These are phyloP conservation scores for Colletotrichum cordylinicola DNA, from an alignment of 2,329 filamentous ascomycete genomes.

Conservation along the genomic window DNA sequence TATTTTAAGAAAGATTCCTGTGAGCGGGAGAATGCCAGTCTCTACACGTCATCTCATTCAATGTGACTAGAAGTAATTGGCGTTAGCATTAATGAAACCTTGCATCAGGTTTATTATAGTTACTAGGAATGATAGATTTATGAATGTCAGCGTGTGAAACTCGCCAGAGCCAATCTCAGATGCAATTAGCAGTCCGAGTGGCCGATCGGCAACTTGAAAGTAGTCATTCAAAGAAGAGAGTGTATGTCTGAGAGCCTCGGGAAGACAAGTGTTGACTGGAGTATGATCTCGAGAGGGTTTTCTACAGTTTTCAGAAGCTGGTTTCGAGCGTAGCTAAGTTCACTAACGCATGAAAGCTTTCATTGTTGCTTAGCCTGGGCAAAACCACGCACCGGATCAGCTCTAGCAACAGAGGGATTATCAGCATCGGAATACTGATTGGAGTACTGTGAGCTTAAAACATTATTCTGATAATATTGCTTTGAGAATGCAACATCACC, in stretches of 20 bases:
- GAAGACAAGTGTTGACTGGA: neutral
- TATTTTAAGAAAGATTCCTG: fast-evolving
- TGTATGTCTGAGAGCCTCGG: neutral
- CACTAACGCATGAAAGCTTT: neutral
- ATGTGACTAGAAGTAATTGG: neutral
- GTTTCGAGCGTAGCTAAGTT: neutral
- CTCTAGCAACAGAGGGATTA: neutral
- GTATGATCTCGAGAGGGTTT: neutral
- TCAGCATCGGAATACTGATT: neutral
- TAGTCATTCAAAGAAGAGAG: neutral
- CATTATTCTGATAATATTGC: neutral
- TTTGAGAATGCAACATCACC: neutral
- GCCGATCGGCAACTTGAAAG: neutral
- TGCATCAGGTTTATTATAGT: neutral
- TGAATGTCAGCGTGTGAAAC: neutral
- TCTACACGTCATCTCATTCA: neutral
- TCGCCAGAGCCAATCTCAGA: neutral
- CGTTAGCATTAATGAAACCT: no score
- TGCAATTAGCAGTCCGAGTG: neutral
- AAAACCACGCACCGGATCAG: neutral
- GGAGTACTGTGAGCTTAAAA: neutral
- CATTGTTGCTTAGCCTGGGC: neutral
- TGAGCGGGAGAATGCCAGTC: neutral
- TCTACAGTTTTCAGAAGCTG: neutral
- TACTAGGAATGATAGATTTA: neutral